These are phyloP conservation scores for Cladorrhinum samala DNA, from an alignment of 495 filamentous ascomycete genomes.

Conservation along the genomic window DNA sequence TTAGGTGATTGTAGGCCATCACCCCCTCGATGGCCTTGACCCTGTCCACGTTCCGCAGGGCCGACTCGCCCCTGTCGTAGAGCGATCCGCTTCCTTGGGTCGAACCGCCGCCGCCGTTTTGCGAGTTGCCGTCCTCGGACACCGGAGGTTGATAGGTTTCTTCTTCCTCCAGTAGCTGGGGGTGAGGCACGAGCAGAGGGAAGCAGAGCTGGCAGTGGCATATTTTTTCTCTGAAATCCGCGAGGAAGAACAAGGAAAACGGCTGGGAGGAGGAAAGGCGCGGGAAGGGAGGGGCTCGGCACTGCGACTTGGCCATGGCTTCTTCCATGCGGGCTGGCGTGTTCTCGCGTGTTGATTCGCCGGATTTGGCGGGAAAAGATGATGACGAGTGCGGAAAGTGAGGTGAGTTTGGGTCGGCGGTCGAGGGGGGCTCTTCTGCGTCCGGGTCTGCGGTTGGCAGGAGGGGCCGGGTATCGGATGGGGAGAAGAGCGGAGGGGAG, in stretches of 20 bases:
- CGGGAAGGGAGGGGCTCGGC: conserved; percentile 39
- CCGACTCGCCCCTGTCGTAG: conserved; percentile 83
- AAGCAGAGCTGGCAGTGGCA: conserved; percentile 80
- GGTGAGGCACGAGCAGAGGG: conserved; percentile 60
- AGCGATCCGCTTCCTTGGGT: conserved; percentile 59
- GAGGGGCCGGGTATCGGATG: conserved; percentile 2
- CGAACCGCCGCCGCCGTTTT: conserved; percentile 43
- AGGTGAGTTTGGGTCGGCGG: background rate
- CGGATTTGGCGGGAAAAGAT: background rate
- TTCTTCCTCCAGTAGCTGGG: conserved; percentile 86
- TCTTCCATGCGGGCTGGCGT: background rate
- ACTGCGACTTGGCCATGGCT: conserved; percentile 22
- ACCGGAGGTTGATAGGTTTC: conserved; percentile 85
- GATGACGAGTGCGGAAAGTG: no score
- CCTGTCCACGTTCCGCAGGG: conserved; percentile 81
- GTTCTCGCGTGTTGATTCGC: background rate
- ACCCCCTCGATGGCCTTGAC: conserved; percentile 93
- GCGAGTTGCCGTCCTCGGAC: conserved; percentile 40
- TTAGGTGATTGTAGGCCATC: conserved; percentile 93
- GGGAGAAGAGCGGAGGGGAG: background rate
- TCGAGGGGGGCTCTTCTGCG: background rate
- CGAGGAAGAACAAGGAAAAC: conserved; percentile 75
- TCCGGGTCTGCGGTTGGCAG: background rate
- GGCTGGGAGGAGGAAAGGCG: conserved; percentile 40
- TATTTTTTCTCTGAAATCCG: conserved; percentile 64